These are phyloP conservation scores for Meyerozyma athensensis DNA, from an alignment of 1,139 yeast species.

Conservation along the genomic window DNA sequence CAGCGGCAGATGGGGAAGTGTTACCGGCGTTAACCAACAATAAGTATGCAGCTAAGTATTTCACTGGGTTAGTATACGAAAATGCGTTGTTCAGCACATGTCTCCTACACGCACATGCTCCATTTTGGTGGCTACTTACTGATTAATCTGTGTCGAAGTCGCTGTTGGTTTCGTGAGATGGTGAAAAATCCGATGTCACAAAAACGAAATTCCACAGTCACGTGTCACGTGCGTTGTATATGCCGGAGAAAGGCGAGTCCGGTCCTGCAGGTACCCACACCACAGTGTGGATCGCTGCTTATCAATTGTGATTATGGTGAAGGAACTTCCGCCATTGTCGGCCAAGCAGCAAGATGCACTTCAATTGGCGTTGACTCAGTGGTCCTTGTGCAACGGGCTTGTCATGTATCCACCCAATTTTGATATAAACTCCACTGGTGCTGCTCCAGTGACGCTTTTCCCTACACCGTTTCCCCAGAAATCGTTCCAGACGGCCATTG, in stretches of 20 bases:
- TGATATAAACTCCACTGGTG: slow-evolving; percentile 41
- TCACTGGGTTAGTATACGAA: slow-evolving; percentile 25
- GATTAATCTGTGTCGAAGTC: background rate
- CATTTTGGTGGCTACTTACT: background rate
- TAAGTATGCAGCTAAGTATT: slow-evolving; percentile 68
- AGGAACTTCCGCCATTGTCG: background rate
- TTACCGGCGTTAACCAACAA: slow-evolving; percentile 66
- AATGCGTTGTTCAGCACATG: too few species aligned
- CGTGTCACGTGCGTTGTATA: background rate
- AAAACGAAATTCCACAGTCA: background rate
- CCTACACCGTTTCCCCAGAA: slow-evolving; percentile 83
- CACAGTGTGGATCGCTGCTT: slow-evolving; percentile 1
- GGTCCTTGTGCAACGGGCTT: slow-evolving; percentile 76
- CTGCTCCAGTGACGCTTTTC: slow-evolving; percentile 82
- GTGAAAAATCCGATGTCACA: slow-evolving; percentile 2
- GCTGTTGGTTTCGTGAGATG: background rate
- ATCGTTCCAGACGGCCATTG: slow-evolving; percentile 62
- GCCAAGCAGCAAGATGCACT: slow-evolving; percentile 4
- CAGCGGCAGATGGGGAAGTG: slow-evolving; percentile 84
- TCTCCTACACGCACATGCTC: too few species aligned
- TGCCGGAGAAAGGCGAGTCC: background rate
- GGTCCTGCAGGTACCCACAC: background rate
- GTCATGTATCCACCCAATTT: slow-evolving; percentile 69
- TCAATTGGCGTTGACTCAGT: slow-evolving; percentile 36
- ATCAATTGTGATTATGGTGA: background rate